Evolutionary conservation across 345 rosid species (phyloP).

Genomic region (Eucalyptus sideroxylon): DNA sequence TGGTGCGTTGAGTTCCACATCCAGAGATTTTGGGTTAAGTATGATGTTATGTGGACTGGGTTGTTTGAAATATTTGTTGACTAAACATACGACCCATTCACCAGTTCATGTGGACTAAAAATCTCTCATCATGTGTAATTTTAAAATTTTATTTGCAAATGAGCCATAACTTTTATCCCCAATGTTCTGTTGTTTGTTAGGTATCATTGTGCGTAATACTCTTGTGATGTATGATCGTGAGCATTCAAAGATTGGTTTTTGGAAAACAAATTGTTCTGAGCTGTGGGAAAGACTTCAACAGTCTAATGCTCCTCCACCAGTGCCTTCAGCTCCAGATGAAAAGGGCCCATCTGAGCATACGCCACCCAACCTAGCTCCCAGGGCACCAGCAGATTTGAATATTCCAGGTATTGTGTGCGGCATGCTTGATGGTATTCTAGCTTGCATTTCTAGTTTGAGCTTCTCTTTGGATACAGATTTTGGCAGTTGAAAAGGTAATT

Average conservation of each 20-base stretch:
- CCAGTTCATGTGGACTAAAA: not conserved
- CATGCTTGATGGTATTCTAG: not conserved
- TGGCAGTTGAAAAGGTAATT: not conserved
- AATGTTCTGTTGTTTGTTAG: conserved; percentile 10
- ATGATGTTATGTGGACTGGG: not conserved
- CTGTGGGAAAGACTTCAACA: conserved; percentile 67
- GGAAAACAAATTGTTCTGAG: conserved; percentile 97
- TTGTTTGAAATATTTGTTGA: not conserved
- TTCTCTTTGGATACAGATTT: not conserved
- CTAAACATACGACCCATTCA: not conserved
- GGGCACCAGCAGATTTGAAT: conserved; percentile 1
- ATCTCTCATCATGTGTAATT: not conserved
- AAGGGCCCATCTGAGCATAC: conserved; percentile 15
- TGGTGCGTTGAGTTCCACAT: not conserved
- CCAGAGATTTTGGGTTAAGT: not conserved
- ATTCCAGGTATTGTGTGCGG: not conserved
- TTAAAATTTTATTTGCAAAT: not conserved
- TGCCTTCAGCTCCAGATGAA: conserved; percentile 18
- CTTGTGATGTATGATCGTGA: conserved; percentile 85
- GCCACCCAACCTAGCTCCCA: conserved; percentile 27
- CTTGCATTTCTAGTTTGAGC: not conserved
- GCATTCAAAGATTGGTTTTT: conserved; percentile 74
- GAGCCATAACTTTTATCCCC: not conserved
- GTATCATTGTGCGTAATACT: conserved; percentile 79
- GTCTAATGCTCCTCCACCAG: conserved; percentile 27